A percentile compares a stretch with the other conserved stretches of the same genome.
Conservation (phyloP, 495 filamentous ascomycete species). For the Penicillium roqueforti region DNA sequence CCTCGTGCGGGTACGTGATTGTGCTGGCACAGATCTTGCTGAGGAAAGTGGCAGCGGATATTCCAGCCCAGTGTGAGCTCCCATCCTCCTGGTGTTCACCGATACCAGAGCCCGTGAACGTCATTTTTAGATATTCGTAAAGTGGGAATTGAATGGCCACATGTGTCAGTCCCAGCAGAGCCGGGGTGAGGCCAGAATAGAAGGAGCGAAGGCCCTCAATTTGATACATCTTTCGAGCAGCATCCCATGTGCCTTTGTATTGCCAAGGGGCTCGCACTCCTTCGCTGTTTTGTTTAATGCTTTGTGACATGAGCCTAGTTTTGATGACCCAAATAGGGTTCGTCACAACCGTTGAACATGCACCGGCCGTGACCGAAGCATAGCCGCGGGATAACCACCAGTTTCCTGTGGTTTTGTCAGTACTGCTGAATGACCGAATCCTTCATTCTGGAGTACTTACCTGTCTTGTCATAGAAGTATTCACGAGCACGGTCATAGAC, state of each 20-base stretch:
- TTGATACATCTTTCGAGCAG: slow-evolving; percentile 90
- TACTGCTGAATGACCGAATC: not conserved
- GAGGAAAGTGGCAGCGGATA: slow-evolving; percentile 83
- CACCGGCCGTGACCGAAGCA: slow-evolving; percentile 85
- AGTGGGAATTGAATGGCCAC: slow-evolving; percentile 97
- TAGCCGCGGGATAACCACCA: slow-evolving; percentile 59
- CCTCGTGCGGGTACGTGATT: slow-evolving; percentile 96
- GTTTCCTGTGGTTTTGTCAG: slow-evolving; percentile 40
- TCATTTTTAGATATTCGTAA: slow-evolving; percentile 89
- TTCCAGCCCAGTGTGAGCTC: slow-evolving; percentile 63
- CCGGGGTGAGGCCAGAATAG: slow-evolving; percentile 92
- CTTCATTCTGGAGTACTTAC: slow-evolving; percentile 43
- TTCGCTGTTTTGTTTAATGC: slow-evolving; percentile 44
- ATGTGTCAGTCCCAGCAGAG: slow-evolving; percentile 86
- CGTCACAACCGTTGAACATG: slow-evolving; percentile 89
- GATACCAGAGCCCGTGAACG: slow-evolving; percentile 83
- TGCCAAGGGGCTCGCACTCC: slow-evolving; percentile 75
- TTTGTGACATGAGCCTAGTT: slow-evolving; percentile 93
- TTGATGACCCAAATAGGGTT: slow-evolving; percentile 99
- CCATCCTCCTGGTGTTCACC: slow-evolving; percentile 61
- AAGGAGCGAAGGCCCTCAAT: slow-evolving; percentile 85
- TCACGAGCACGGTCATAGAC: slow-evolving; percentile 87
- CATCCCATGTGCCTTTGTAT: slow-evolving; percentile 81
- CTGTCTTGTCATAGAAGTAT: slow-evolving; percentile 60
- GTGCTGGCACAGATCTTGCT: slow-evolving; percentile 94